These are phyloP conservation scores for Gnetum montanum DNA, from an alignment of 75 land plant genomes.

Conservation along the genomic window DNA sequence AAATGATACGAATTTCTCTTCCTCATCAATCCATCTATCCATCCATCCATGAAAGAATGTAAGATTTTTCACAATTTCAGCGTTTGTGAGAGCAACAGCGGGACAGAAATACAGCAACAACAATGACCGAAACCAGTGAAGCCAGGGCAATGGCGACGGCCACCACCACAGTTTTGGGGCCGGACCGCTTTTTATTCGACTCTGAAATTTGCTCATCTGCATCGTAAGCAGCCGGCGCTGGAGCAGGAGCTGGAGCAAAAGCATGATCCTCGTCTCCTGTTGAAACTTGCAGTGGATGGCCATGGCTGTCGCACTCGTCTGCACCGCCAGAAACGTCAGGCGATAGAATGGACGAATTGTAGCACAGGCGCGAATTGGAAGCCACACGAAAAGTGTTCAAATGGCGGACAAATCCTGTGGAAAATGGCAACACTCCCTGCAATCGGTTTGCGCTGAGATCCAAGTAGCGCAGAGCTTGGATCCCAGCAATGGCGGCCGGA, in stretches of 20 bases:
- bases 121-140: conserved; percentile 15
- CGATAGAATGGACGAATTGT: conserved; percentile 13
- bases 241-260: conserved; percentile 6
- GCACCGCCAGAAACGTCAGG: conserved; percentile 17
- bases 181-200: conserved; percentile 1
- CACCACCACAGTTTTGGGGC: conserved; percentile 29
- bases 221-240: conserved; percentile 4
- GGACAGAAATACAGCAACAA: conserved; percentile 19
- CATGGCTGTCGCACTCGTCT: conserved; percentile 23
- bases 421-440: conserved; percentile 27
- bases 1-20: too few relatives aligned
- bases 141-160: conserved; percentile 36
- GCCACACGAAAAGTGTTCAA: conserved; percentile 23
- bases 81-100: too few relatives aligned
- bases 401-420: conserved; percentile 11
- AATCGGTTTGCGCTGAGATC: conserved; percentile 35
- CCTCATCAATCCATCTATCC: too few relatives aligned
- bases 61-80: too few relatives aligned
- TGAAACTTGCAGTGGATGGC: conserved; percentile 8
- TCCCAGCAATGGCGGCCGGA: conserved; percentile 10
- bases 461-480: conserved; percentile 22
- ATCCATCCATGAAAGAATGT: too few relatives aligned
- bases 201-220: neutral
- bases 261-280: conserved; percentile 5
- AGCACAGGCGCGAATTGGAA: conserved; percentile 24